Evolutionary conservation across 192 early-diverging fungal species (phyloP).

Genomic region (Backusella australiensis): DNA sequence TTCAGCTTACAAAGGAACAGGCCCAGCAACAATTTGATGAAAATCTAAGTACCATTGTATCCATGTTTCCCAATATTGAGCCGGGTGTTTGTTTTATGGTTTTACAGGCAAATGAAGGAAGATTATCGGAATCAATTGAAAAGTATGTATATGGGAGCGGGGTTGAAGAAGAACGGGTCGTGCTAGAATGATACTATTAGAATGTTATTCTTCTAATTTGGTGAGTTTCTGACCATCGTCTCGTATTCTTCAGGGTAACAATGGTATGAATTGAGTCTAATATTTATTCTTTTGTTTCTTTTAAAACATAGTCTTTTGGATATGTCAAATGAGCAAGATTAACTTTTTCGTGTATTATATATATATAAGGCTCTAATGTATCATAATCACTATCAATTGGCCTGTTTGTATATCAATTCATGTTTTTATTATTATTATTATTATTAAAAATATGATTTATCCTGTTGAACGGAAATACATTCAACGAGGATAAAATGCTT

Average conservation of each 20-base stretch:
- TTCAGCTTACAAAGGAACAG: background rate
- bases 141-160: constrained; percentile 12
- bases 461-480: background rate
- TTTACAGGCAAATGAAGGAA: constrained; percentile 66
- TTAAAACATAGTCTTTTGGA: constrained; percentile 1
- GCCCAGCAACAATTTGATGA: constrained; percentile 39
- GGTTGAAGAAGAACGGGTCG: background rate
- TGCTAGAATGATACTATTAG: background rate
- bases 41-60: constrained; percentile 51
- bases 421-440: background rate
- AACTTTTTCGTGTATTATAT: background rate
- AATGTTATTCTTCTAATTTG: background rate
- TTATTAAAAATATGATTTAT: background rate
- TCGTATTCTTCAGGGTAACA: background rate
- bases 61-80: constrained; percentile 78
- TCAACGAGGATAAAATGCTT: background rate
- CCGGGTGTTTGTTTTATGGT: constrained; percentile 68
- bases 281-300: background rate
- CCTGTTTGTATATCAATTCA: background rate
- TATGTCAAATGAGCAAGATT: constrained; percentile 18
- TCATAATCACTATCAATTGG: background rate
- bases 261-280: background rate
- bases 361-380: background rate
- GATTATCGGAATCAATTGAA: constrained; percentile 45
- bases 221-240: background rate